phyloP scores from a whole-genome alignment of 78 protist species.

The Cyanophora paradoxa region DNA sequence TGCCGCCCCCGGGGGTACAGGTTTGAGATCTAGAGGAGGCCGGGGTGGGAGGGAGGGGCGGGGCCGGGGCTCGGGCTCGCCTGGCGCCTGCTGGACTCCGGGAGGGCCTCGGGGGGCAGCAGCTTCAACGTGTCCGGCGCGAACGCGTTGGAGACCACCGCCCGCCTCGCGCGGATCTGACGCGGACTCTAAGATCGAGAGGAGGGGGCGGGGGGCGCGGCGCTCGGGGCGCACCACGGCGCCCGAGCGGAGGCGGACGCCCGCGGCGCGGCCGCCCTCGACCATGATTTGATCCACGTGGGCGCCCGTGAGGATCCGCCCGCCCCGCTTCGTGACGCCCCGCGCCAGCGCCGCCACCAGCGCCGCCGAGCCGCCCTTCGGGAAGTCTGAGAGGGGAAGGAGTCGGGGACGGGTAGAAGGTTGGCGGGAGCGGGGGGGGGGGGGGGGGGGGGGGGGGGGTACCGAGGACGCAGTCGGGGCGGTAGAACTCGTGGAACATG shows the following conservation, averaged over 20 bases:
- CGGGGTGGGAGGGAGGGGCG: no score
- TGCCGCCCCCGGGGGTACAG: no score
- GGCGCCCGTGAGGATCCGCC: not conserved
- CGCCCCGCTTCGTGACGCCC: constrained; percentile 18
- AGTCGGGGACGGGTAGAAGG: not conserved
- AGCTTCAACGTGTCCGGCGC: not conserved
- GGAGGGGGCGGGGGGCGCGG: not conserved
- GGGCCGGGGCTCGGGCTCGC: no score
- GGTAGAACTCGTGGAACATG: constrained; percentile 12
- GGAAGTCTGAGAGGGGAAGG: not conserved
- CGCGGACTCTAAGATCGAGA: not conserved
- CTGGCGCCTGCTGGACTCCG: no score
- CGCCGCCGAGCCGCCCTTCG: constrained; percentile 14
- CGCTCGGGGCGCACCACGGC: not conserved
- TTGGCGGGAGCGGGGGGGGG: not conserved
- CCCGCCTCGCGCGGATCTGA: not conserved
- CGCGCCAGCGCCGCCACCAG: constrained; percentile 22
- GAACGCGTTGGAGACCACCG: constrained; percentile 16
- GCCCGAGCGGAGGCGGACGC: constrained; percentile 9
- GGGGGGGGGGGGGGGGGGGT: not conserved
- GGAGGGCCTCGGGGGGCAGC: not conserved
- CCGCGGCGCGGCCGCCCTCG: constrained; percentile 6
- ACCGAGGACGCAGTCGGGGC: no score
- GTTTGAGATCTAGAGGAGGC: no score
- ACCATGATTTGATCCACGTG: not conserved